Evolutionary conservation across 2,329 filamentous ascomycete species (phyloP).

Genomic region (Paramyrothecium sp.): DNA sequence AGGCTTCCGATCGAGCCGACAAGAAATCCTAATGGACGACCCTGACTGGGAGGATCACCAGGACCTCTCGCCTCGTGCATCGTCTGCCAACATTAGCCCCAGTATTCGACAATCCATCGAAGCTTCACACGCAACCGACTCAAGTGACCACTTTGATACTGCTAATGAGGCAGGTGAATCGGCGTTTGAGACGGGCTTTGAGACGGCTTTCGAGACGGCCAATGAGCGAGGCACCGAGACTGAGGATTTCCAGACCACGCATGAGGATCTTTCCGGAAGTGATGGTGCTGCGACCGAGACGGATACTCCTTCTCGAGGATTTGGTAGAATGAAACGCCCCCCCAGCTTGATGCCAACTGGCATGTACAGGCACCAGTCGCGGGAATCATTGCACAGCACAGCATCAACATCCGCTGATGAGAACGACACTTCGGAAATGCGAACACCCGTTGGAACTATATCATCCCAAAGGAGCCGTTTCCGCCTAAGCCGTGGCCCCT

Average conservation of each 20-base stretch:
- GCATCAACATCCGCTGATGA: conserved; percentile 85
- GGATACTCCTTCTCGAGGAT: conserved; percentile 56
- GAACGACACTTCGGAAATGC: conserved; percentile 53
- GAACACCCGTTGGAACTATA: conserved; percentile 61
- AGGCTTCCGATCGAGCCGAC: conserved; percentile 68
- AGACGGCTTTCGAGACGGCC: conserved; percentile 76
- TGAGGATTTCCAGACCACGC: conserved; percentile 93
- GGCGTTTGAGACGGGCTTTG: conserved; percentile 69
- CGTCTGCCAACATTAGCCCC: conserved; percentile 18
- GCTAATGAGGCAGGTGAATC: conserved; percentile 73
- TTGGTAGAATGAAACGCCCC: conserved; percentile 39
- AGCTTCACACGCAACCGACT: conserved; percentile 36
- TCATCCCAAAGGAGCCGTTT: conserved; percentile 69
- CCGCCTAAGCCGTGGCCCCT: conserved; percentile 63
- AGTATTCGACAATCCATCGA: conserved; percentile 11
- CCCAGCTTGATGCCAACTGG: conserved; percentile 37
- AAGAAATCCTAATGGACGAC: conserved; percentile 78
- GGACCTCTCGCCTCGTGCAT: conserved; percentile 22
- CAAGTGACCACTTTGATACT: conserved; percentile 73
- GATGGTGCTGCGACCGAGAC: conserved; percentile 91
- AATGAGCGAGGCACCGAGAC: conserved; percentile 86
- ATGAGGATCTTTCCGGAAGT: conserved; percentile 72
- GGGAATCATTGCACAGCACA: conserved; percentile 78
- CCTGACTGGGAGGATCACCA: conserved; percentile 85
- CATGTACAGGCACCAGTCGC: conserved; percentile 43